Evolutionary conservation across 148 eudicot species (phyloP).

Genomic region (Rhododendron molle): DNA sequence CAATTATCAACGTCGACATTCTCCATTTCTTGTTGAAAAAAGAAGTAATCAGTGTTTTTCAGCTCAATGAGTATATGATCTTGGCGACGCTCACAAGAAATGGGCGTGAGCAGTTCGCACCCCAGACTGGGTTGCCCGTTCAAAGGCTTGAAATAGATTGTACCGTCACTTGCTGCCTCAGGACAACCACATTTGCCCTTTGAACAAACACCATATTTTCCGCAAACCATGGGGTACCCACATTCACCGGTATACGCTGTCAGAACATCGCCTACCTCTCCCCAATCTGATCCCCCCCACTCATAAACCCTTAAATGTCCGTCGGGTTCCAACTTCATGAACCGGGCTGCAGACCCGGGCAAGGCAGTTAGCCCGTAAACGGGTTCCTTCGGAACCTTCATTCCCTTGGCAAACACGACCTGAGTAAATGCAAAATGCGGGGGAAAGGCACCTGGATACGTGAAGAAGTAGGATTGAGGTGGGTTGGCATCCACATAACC

Average conservation of each 20-base stretch:
- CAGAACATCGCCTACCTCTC: slow-evolving; percentile 10
- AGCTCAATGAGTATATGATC: slow-evolving; percentile 19
- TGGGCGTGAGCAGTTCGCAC: slow-evolving; percentile 12
- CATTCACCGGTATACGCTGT: slow-evolving; percentile 11
- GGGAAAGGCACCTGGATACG: not conserved
- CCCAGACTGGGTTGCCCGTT: slow-evolving; percentile 21
- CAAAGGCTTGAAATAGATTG: slow-evolving; percentile 11
- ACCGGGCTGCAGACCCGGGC: slow-evolving; percentile 15
- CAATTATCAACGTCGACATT: slow-evolving; percentile 6
- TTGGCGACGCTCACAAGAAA: slow-evolving; percentile 9
- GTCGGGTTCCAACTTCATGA: slow-evolving; percentile 18
- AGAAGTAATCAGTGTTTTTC: slow-evolving; percentile 12
- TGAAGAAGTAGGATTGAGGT: slow-evolving; percentile 3
- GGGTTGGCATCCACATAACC: not conserved
- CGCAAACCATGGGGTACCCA: slow-evolving; percentile 25
- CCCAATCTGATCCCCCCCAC: slow-evolving; percentile 16
- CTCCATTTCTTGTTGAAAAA: not conserved
- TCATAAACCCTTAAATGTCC: slow-evolving; percentile 26
- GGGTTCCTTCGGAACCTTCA: no score
- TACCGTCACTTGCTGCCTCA: not conserved
- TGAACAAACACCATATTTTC: slow-evolving; percentile 22
- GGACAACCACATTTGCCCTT: slow-evolving; percentile 28
- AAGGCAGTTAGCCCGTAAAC: no score
- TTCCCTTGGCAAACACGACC: no score
- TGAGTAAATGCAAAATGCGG: no score